Evolutionary conservation across 2,329 filamentous ascomycete genomes (phyloP).

Genomic region (Ascochyta rabiei): DNA sequence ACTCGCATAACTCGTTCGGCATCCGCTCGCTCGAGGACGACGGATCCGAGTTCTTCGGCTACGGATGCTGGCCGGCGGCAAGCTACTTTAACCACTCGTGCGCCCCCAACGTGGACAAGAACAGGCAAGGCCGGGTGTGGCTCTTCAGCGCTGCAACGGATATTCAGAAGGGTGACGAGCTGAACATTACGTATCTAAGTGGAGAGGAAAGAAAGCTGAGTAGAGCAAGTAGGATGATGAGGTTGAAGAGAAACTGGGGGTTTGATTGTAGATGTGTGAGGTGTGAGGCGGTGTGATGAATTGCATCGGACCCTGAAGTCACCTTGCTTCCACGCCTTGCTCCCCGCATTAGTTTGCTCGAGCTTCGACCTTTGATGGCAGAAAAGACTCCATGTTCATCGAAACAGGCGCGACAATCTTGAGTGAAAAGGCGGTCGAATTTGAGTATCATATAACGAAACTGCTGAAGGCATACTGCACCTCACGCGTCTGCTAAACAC

Average conservation of each 20-base stretch:
- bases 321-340: too few species aligned
- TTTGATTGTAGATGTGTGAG: constrained; percentile 53
- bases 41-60: constrained; percentile 57
- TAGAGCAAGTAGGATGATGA: constrained; percentile 44
- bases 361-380: too few species aligned
- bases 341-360: too few species aligned
- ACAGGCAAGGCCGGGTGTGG: constrained; percentile 50
- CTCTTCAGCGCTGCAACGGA: constrained; percentile 47
- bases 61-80: constrained; percentile 54
- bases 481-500: not conserved
- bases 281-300: constrained; percentile 37
- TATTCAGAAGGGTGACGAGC: constrained; percentile 49
- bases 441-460: too few species aligned
- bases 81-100: constrained; percentile 59
- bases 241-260: constrained; percentile 52
- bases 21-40: constrained; percentile 53
- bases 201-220: constrained; percentile 53
- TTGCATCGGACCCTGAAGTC: not conserved
- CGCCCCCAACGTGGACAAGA: constrained; percentile 52
- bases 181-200: constrained; percentile 57
- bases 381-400: too few species aligned
- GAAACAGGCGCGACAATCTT: too few species aligned
- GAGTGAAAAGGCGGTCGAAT: too few species aligned
- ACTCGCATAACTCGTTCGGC: constrained; percentile 56
- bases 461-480: not conserved